A percentile compares a stretch with the other conserved stretches of the same genome.
Conservation (phyloP, 805 yeast genomes). For the Tetrapisispora fleetii region DNA sequence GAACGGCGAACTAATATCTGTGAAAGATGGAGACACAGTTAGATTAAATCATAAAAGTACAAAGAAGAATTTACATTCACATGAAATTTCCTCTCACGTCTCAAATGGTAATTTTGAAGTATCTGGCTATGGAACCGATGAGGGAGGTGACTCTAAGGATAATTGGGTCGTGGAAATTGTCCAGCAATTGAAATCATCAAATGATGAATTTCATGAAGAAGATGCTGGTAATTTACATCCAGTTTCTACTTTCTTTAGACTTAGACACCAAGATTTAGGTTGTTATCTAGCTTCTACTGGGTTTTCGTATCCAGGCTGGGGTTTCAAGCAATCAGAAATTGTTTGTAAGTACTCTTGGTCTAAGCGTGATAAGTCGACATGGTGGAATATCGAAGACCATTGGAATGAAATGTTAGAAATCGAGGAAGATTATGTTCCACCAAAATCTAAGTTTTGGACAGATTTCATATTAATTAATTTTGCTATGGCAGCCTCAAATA, state of each 20-base stretch:
- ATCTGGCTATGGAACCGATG: conserved; percentile 60
- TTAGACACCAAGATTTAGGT: conserved; percentile 55
- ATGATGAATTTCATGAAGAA: conserved; percentile 30
- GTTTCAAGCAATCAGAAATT: conserved; percentile 95
- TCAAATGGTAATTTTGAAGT: conserved; percentile 48
- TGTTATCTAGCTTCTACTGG: conserved; percentile 88
- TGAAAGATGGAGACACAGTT: conserved; percentile 51
- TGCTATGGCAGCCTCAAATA: conserved; percentile 84
- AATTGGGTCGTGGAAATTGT: conserved; percentile 68
- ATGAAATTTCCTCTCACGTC: conserved; percentile 55
- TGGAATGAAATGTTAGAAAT: conserved; percentile 47
- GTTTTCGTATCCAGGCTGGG: conserved; percentile 83
- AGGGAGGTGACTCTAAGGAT: conserved; percentile 61
- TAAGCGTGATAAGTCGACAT: conserved; percentile 68
- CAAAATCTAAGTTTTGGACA: conserved; percentile 66
- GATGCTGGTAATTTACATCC: conserved; percentile 57
- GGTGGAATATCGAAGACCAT: conserved; percentile 82
- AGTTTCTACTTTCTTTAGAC: conserved; percentile 71
- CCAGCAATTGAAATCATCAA: conserved; percentile 40
- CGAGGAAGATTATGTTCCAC: conserved; percentile 40
- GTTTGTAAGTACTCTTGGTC: conserved; percentile 64
- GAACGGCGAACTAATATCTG: conserved; percentile 14
- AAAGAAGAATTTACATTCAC: conserved; percentile 62
- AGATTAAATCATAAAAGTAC: conserved; percentile 57
- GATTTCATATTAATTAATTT: conserved; percentile 67